Conservation (phyloP, 371 early-diverging fungal genomes). For the Coemansia linderi region DNA sequence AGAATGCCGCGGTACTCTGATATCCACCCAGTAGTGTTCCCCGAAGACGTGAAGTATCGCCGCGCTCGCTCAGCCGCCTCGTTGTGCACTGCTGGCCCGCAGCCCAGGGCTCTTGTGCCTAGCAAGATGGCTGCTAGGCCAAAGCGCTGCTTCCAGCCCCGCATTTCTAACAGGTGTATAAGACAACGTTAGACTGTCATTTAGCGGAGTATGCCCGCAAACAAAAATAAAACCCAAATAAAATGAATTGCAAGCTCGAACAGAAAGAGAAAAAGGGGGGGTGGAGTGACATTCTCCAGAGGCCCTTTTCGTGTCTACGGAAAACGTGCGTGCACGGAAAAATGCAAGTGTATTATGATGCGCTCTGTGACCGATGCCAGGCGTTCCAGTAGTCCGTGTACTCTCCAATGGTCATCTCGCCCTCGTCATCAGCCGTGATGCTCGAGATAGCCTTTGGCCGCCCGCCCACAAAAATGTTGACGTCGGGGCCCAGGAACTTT, state of each 20-base stretch:
- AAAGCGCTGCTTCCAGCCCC: background rate
- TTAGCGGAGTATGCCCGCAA: slow-evolving; percentile 1
- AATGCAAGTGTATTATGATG: background rate
- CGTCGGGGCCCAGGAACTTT: background rate
- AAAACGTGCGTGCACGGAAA: background rate
- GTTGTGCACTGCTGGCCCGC: slow-evolving; percentile 62
- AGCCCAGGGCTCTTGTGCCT: slow-evolving; percentile 23
- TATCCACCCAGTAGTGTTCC: background rate
- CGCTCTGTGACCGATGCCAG: slow-evolving; percentile 19
- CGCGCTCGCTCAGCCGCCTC: slow-evolving; percentile 60
- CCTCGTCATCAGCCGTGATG: slow-evolving; percentile 38
- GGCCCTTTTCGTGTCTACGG: background rate
- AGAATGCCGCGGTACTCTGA: slow-evolving; percentile 54
- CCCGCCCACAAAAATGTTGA: slow-evolving; percentile 25
- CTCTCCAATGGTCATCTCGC: slow-evolving; percentile 32
- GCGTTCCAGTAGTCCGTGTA: slow-evolving; percentile 39
- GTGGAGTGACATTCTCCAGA: background rate
- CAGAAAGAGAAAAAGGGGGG: background rate
- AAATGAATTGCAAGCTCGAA: background rate
- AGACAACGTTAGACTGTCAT: background rate
- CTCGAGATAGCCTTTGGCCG: slow-evolving; percentile 27
- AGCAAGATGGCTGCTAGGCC: background rate
- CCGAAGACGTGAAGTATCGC: slow-evolving; percentile 39
- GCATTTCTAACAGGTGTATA: background rate
- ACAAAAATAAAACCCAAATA: background rate